Conservation (phyloP, 129 eudicot genomes). For the Smallanthus sonchifolius region DNA sequence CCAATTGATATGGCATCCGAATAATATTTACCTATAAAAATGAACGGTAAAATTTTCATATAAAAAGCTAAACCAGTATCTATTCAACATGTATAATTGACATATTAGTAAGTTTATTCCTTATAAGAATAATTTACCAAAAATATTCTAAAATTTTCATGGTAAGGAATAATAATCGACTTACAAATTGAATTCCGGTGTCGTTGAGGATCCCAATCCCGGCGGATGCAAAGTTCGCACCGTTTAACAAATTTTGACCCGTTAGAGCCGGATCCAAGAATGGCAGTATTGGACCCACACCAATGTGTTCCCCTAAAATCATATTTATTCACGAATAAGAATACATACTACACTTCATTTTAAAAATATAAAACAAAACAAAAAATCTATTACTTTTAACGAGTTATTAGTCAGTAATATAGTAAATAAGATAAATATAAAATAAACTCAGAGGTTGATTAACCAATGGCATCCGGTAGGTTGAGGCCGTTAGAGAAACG, state of each 20-base stretch:
- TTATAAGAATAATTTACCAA: no score
- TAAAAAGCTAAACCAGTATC: not conserved
- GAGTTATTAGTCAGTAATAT: not conserved
- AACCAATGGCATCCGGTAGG: slow-evolving; percentile 36
- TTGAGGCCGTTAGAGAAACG: slow-evolving; percentile 37
- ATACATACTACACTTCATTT: not conserved
- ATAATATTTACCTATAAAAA: slow-evolving; percentile 30
- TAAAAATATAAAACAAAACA: not conserved
- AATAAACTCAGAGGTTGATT: slow-evolving; percentile 9
- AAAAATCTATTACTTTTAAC: not conserved
- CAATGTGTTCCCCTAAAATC: slow-evolving; percentile 34
- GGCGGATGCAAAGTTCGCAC: slow-evolving; percentile 59
- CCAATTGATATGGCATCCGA: slow-evolving; percentile 31
- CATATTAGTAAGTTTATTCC: no score
- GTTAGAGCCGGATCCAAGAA: slow-evolving; percentile 34
- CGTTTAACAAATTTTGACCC: slow-evolving; percentile 34
- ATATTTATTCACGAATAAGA: not conserved
- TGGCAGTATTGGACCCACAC: slow-evolving; percentile 32
- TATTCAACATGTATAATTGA: not conserved
- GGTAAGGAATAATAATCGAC: slow-evolving; percentile 7
- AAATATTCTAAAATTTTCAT: not conserved
- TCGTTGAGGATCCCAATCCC: slow-evolving; percentile 44
- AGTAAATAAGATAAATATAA: not conserved
- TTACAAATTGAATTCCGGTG: slow-evolving; percentile 50
- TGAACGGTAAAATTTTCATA: not conserved